Conservation (phyloP, 257 asterid species). For the Sherardia arvensis region DNA sequence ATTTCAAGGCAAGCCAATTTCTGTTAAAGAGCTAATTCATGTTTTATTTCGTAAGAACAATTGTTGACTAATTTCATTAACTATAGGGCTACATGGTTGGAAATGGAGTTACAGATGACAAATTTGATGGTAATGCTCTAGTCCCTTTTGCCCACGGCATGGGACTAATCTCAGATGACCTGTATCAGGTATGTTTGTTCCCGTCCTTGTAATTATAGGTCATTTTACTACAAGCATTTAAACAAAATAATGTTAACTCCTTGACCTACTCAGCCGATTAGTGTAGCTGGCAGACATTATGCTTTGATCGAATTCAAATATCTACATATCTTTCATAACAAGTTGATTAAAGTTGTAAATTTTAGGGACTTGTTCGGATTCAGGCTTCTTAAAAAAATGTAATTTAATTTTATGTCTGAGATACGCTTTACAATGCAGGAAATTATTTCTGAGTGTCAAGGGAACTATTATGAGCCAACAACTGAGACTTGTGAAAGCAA, state of each 20-base stretch:
- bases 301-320: background rate
- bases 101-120: slow-evolving; percentile 76
- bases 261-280: background rate
- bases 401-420: no score
- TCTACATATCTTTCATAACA: background rate
- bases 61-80: slow-evolving; percentile 10
- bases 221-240: background rate
- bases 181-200: slow-evolving; percentile 45
- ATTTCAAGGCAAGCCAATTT: slow-evolving; percentile 54
- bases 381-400: background rate
- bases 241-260: background rate
- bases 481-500: slow-evolving; percentile 38
- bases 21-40: slow-evolving; percentile 8
- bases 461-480: slow-evolving; percentile 48
- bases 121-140: slow-evolving; percentile 78
- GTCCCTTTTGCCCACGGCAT: slow-evolving; percentile 91
- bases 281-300: background rate
- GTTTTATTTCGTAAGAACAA: background rate
- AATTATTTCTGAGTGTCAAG: slow-evolving; percentile 45
- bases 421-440: slow-evolving; percentile 33
- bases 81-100: slow-evolving; percentile 98
- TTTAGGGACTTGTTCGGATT: background rate
- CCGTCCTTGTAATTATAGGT: background rate
- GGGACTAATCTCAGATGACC: slow-evolving; percentile 91
- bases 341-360: background rate